A percentile compares a stretch with the other conserved stretches of the same genome.
These are phyloP conservation scores for Lagenaria siceraria DNA, from an alignment of 306 rosid species.

Conservation along the genomic window DNA sequence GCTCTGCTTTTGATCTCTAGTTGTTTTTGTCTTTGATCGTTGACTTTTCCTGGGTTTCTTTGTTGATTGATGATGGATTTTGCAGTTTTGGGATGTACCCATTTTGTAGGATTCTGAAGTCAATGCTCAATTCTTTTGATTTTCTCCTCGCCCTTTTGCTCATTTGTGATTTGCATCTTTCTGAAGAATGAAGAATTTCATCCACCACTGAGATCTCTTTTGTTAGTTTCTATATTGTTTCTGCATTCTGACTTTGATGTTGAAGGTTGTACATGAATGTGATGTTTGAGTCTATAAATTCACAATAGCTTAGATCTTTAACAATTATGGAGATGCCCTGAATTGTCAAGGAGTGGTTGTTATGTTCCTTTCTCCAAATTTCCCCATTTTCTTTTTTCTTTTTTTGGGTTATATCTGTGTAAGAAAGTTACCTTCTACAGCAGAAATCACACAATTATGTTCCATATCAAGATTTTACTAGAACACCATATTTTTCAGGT, in stretches of 20 bases:
- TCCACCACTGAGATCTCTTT: background rate
- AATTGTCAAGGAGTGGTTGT: background rate
- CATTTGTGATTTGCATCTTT: background rate
- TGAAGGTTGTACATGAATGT: background rate
- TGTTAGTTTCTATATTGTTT: background rate
- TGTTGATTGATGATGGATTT: background rate
- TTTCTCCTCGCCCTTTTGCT: background rate
- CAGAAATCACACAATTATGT: background rate
- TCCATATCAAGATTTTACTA: background rate
- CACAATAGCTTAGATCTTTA: background rate
- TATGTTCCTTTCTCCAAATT: background rate
- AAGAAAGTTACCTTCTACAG: background rate
- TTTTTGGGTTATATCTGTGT: background rate
- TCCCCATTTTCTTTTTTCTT: too few relatives aligned
- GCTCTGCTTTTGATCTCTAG: background rate
- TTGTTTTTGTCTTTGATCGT: background rate
- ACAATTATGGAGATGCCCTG: background rate
- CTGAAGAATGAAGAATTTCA: background rate
- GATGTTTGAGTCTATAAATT: background rate
- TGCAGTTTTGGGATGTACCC: background rate
- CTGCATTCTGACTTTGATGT: conserved; percentile 3
- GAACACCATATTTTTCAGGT: background rate
- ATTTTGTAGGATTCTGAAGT: background rate
- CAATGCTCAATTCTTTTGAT: background rate
- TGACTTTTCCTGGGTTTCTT: conserved; percentile 2